Percentiles rank a stretch among this genome's conserved stretches.
These are phyloP conservation scores for Chalaropsis ovoidea DNA, from an alignment of 2,329 filamentous ascomycete genomes.

Conservation along the genomic window DNA sequence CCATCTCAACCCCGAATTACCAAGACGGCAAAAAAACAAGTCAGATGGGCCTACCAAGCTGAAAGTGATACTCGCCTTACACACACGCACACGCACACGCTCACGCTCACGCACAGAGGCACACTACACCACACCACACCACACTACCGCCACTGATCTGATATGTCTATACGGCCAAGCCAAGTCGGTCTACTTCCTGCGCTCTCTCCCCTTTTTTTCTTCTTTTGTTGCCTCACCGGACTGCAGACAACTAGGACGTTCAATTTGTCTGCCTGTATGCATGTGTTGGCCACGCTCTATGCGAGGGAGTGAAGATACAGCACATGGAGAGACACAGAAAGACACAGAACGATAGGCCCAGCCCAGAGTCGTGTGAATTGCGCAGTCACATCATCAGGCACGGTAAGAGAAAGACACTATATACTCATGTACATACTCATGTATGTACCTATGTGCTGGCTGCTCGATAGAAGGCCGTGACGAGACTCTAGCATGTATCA, in stretches of 20 bases:
- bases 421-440: too few species aligned
- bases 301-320: slow-evolving; percentile 6
- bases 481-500: too few species aligned
- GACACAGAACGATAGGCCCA: neutral
- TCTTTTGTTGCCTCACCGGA: neutral
- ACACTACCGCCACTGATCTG: neutral
- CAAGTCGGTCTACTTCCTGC: too few species aligned
- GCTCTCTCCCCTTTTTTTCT: neutral
- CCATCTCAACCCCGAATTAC: too few species aligned
- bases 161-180: neutral
- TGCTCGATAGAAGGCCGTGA: too few species aligned
- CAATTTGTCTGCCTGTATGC: neutral
- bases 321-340: neutral
- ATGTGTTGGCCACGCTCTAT: slow-evolving; percentile 6
- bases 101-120: too few species aligned
- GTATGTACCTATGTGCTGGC: neutral
- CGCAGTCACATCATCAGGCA: neutral
- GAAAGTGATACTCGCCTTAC: neutral
- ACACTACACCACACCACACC: too few species aligned
- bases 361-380: neutral
- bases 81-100: neutral
- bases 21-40: neutral
- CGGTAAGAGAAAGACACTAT: neutral
- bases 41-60: neutral
- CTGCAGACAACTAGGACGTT: neutral